Evolutionary conservation across 2,329 filamentous ascomycete species (phyloP).

Genomic region (Pseudohalonectria lignicola): DNA sequence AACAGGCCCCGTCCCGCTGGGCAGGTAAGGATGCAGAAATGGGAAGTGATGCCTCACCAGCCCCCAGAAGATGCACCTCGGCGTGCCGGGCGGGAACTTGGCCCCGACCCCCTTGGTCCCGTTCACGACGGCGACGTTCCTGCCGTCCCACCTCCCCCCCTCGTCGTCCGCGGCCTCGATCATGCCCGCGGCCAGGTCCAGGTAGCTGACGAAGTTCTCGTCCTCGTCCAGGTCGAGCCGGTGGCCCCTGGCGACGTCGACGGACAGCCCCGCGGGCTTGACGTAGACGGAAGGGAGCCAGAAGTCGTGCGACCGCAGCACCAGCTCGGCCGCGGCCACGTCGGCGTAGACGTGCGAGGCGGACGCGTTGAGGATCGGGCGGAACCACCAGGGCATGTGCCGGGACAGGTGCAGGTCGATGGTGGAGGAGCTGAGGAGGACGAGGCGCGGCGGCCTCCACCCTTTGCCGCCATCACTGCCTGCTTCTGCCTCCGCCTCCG

Average conservation of each 20-base stretch:
- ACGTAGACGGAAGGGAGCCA: constrained; percentile 27
- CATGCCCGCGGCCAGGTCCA: constrained; percentile 35
- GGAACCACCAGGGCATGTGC: constrained; percentile 16
- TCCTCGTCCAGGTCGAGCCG: constrained; percentile 23
- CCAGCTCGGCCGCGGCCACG: constrained; percentile 19
- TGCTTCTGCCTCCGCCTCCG: too few relatives aligned
- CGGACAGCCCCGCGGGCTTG: constrained; percentile 27
- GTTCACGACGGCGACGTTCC: neutral
- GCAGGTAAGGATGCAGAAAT: neutral
- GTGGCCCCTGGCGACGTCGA: constrained; percentile 27
- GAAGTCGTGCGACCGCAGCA: constrained; percentile 22
- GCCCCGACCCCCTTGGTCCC: neutral
- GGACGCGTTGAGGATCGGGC: constrained; percentile 15
- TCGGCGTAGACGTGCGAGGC: constrained; percentile 27
- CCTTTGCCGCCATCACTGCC: too few relatives aligned
- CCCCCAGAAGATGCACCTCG: neutral
- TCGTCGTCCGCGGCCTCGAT: constrained; percentile 29
- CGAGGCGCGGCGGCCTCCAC: constrained; percentile 21
- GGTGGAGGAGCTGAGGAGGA: constrained; percentile 30
- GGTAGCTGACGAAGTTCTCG: constrained; percentile 25
- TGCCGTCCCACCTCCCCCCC: constrained; percentile 13
- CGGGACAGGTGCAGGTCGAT: constrained; percentile 24
- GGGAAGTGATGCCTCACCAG: neutral
- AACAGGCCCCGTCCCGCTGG: neutral
- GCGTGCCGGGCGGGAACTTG: neutral